Percentiles rank a stretch among this genome's conserved stretches.
These are phyloP conservation scores for Rhizomucor miehei DNA, from an alignment of 371 early-diverging fungal species.

Conservation along the genomic window DNA sequence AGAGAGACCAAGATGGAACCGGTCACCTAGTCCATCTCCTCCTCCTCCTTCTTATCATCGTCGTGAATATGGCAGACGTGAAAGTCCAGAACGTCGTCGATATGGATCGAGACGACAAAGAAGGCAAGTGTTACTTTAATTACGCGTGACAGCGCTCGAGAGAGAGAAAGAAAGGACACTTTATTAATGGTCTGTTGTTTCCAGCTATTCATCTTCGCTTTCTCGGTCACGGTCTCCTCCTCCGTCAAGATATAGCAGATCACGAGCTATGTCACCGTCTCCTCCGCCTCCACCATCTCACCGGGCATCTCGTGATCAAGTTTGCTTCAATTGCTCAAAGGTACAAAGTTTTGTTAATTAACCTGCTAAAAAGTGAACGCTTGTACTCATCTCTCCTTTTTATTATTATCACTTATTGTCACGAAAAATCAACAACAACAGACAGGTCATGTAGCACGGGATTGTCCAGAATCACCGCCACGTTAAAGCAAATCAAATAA, in stretches of 20 bases:
- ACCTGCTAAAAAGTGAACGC: too few relatives aligned
- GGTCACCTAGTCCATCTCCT: constrained; percentile 9
- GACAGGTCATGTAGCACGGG: not conserved
- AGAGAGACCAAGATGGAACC: not conserved
- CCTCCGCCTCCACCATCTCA: constrained; percentile 28
- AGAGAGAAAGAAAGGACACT: constrained; percentile 9
- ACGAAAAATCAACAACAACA: not conserved
- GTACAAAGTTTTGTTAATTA: constrained; percentile 6
- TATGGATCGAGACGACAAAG: not conserved
- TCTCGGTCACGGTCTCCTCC: constrained; percentile 13
- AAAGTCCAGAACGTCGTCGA: constrained; percentile 4
- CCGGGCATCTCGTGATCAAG: constrained; percentile 11
- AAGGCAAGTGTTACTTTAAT: constrained; percentile 1
- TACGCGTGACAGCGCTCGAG: constrained; percentile 10
- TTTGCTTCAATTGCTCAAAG: constrained; percentile 16
- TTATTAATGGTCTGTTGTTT: not conserved
- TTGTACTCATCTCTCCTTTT: too few relatives aligned
- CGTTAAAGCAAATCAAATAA: not conserved
- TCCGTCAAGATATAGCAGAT: constrained; percentile 16
- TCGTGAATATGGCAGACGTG: constrained; percentile 2
- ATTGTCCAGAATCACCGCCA: not conserved
- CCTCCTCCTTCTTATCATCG: not conserved
- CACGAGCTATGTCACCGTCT: constrained; percentile 33
- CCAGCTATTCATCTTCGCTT: constrained; percentile 17
- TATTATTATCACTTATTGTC: too few relatives aligned